Conservation (phyloP, 2,329 filamentous ascomycete species). For the Trichoderma sp. region DNA sequence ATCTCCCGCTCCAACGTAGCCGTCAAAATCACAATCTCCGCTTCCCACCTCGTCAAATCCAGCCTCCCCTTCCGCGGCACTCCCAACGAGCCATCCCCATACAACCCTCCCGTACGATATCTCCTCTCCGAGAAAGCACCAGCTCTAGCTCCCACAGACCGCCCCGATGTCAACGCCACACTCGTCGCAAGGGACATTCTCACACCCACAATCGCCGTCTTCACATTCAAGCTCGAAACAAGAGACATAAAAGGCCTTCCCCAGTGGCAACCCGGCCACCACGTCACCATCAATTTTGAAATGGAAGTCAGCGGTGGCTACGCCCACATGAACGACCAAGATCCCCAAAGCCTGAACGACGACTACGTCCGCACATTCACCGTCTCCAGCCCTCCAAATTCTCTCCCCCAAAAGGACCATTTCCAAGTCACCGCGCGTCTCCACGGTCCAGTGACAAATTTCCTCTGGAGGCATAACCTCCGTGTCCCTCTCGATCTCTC, state of each 20-base stretch:
- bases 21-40: constrained; percentile 64
- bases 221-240: constrained; percentile 49
- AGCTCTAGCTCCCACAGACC: constrained; percentile 21
- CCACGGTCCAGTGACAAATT: constrained; percentile 67
- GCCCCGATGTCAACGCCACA: constrained; percentile 46
- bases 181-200: constrained; percentile 61
- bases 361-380: constrained; percentile 85
- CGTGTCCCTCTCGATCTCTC: constrained; percentile 61
- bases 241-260: constrained; percentile 23
- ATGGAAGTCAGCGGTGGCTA: constrained; percentile 72
- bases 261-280: constrained; percentile 69
- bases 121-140: constrained; percentile 57
- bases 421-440: constrained; percentile 73
- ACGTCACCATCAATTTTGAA: constrained; percentile 73
- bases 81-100: constrained; percentile 65
- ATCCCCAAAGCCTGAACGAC: constrained; percentile 79
- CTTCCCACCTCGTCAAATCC: constrained; percentile 61
- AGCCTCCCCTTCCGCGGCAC: constrained; percentile 69
- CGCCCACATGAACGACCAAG: constrained; percentile 79
- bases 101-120: constrained; percentile 73
- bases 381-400: constrained; percentile 61
- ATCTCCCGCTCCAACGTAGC: constrained; percentile 73
- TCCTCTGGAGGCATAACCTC: constrained; percentile 62
- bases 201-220: constrained; percentile 67
- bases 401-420: constrained; percentile 37